Evolutionary conservation across 331 rosid species (phyloP).

Genomic region (Malus hybrid): DNA sequence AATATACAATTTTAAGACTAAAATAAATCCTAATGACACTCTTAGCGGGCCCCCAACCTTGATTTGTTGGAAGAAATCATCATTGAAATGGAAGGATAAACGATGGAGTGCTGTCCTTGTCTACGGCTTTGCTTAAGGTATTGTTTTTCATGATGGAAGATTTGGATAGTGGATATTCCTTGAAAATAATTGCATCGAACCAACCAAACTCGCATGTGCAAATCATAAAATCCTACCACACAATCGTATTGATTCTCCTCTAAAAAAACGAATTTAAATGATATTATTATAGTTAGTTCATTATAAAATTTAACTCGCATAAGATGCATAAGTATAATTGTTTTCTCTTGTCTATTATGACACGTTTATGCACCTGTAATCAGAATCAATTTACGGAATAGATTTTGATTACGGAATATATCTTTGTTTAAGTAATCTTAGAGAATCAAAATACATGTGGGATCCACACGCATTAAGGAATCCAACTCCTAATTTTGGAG

Average conservation of each 20-base stretch:
- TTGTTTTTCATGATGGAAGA: background rate
- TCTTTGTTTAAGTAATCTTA: no score
- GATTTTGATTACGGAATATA: no score
- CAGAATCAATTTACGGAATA: no score
- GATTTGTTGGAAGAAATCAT: background rate
- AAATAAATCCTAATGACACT: background rate
- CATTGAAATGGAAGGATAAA: background rate
- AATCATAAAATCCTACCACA: background rate
- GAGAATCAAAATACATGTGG: no score
- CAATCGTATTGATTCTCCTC: background rate
- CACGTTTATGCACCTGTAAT: no score
- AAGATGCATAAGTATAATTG: accelerated
- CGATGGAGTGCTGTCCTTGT: background rate
- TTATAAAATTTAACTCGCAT: accelerated
- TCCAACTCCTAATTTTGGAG: no score
- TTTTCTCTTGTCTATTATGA: no score
- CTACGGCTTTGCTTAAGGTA: background rate
- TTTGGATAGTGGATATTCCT: background rate
- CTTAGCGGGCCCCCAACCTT: background rate
- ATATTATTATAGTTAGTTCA: no score
- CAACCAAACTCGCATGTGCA: background rate
- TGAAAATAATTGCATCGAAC: background rate
- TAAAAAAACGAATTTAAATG: no score
- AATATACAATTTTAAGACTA: background rate
- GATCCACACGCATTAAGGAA: no score